phyloP scores from a whole-genome alignment of 2,329 filamentous ascomycete species.

The Canariomyces notabilis region DNA sequence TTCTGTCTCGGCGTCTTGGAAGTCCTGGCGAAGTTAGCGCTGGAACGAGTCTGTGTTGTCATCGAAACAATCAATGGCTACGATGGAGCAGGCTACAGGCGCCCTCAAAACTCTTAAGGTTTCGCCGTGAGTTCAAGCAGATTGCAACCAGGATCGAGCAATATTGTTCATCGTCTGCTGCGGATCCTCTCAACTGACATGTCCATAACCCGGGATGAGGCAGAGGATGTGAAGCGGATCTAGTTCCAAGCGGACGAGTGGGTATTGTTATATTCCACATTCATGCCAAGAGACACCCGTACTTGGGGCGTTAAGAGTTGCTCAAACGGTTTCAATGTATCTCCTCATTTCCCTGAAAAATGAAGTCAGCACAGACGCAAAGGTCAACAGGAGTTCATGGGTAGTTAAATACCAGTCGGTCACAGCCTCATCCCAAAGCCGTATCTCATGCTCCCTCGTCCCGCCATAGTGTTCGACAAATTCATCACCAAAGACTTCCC shows the following conservation, averaged over 20 bases:
- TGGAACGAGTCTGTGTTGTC: not conserved
- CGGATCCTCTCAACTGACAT: not conserved
- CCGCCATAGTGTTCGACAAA: constrained; percentile 96
- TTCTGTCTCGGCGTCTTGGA: not conserved
- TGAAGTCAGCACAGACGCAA: constrained; percentile 14
- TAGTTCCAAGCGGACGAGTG: no score
- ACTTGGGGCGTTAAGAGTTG: not conserved
- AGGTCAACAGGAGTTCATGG: not conserved
- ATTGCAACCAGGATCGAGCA: no score
- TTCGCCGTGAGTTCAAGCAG: no score
- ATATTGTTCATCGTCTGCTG: not conserved
- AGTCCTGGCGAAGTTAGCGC: not conserved
- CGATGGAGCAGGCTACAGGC: no score
- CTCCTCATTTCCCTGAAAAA: constrained; percentile 63
- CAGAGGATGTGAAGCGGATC: not conserved
- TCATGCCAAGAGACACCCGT: not conserved
- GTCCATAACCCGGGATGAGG: not conserved
- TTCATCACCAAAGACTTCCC: constrained; percentile 87
- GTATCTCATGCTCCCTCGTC: constrained; percentile 84
- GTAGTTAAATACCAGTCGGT: constrained; percentile 76
- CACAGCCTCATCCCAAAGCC: constrained; percentile 90
- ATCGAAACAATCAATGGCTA: no score
- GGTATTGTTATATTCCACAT: not conserved
- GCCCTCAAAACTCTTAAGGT: no score
- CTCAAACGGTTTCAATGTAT: constrained; percentile 70